Evolutionary conservation across 148 eudicot species (phyloP).

Genomic region (Vaccinium corymbosum): DNA sequence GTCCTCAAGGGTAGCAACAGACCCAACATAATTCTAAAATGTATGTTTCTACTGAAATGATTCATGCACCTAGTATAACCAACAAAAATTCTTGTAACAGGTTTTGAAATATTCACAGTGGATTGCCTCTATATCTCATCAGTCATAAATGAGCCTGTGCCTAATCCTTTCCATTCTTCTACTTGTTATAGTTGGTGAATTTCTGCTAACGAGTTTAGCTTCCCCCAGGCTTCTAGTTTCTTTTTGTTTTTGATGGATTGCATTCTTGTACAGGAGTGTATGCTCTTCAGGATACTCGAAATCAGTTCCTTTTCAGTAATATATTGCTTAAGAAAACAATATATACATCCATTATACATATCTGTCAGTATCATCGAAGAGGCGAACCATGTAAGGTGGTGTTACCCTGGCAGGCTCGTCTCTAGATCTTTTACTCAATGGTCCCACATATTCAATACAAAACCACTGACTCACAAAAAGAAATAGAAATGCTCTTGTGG

Average conservation of each 20-base stretch:
- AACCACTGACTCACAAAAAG: background rate
- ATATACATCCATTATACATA: background rate
- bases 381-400: background rate
- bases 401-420: background rate
- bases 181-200: background rate
- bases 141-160: background rate
- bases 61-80: background rate
- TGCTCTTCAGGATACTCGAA: background rate
- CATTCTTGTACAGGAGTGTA: background rate
- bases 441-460: background rate
- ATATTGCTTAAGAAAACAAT: background rate
- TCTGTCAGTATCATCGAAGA: background rate
- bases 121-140: background rate
- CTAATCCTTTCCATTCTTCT: background rate
- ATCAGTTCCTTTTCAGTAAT: background rate
- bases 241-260: background rate
- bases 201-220: background rate
- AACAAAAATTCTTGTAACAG: background rate
- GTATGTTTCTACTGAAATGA: background rate
- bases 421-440: background rate
- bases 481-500: background rate
- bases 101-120: background rate
- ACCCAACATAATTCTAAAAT: background rate
- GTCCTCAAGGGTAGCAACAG: background rate
- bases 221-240: background rate